Base-by-base conservation (phyloP, 2,329 filamentous ascomycete species). In the Ophiosphaerella herpotricha region DNA sequence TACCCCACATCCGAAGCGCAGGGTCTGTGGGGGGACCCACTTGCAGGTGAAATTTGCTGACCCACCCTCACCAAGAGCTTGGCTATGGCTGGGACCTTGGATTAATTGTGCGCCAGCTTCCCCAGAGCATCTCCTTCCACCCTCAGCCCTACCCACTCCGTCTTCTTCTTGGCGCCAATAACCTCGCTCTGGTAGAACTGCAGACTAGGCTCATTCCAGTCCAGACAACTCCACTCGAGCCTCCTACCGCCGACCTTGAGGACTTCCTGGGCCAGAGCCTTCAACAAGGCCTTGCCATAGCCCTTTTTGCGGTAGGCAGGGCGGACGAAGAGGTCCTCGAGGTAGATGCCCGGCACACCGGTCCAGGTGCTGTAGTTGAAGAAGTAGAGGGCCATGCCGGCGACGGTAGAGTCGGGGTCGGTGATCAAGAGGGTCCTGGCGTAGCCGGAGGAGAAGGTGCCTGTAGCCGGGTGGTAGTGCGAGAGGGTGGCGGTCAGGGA, bases 301-400 rank as follows among this genome's bases (percentile, higher is more conserved):
- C 92, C 92, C 54, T 83, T 84, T 31, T 86, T 86, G 4, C 94
- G 80, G 63, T 88, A 85, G 38, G 77, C 77, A 1, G 85, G 81
- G 61, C 85, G 81, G 35, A 99, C 90, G 66, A 87, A 96, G n/a
- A 97, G 78, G 68, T 97, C 93, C 73, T 97, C 93, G 33, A 97
- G 85, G 73, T 95, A 96, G 67, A 99, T 89, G 2, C 93, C 93
- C 0, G 92, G 85, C 39, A 83, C 84, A n/a, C 89, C 84, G 7
- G 89, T 84, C 94, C 94, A 97, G 0, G 93, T 97, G 67, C 87
- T 91, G 76, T 96, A 97, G 76, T 93, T 97, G 80, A 93, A 91
- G 74, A 96, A 97, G 77, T 91, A 97, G 35, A 97, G 76, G 1
- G 91, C 91, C 83, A 97, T 90, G 40, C 88, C 91, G 0, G 85